Base-by-base conservation (phyloP, 148 eudicot species). In the Mesembryanthemum crystallinum region DNA sequence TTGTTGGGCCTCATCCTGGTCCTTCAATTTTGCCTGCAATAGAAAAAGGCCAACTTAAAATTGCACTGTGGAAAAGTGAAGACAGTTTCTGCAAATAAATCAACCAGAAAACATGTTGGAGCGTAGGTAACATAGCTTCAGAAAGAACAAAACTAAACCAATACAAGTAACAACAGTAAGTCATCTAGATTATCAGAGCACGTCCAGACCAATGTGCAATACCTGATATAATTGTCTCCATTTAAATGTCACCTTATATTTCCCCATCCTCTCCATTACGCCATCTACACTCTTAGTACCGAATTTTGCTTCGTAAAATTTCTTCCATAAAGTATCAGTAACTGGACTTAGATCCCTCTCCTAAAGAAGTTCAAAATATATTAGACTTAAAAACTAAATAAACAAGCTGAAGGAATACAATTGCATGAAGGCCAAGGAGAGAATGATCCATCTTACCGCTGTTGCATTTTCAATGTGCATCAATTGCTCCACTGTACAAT, bases 151-250 rank as follows among this genome's bases (percentile, higher is more conserved):
- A 55, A 64, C 27, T 25, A 62, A 63, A 2, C 69, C n/a, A 39
- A 6, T 23, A 61, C 2, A 62, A 61, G 27, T 45, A 13, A 67
- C 3, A 74, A 39, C 20, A 49, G 11, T 20, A 11, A 23, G 33
- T 21, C 15, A 37, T 65, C 35, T 30, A 28, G 30, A 24, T n/a
- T 62, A 76, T 14, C 37, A 67, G 28, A 24, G 66, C 58, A 67
- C 15, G 47, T 59, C 24, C 73, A 61, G 30, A 43, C 42, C 9
- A 35, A 47, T 30, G 49, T 5, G 21, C 32, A 67, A 14, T 80
- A 92, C 97, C 97, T 92, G 88, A 81, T 88, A 94, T 82, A 94
- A 78, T 74, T 69, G 75, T 79, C 81, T 90, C 99, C 99, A 95
- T 55, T n/a, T 71, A 64, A 74, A 90, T 28, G 85, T 60, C 37